Conservation (phyloP, 108 stramenopile genomes). For the Chaetoceros muelleri region DNA sequence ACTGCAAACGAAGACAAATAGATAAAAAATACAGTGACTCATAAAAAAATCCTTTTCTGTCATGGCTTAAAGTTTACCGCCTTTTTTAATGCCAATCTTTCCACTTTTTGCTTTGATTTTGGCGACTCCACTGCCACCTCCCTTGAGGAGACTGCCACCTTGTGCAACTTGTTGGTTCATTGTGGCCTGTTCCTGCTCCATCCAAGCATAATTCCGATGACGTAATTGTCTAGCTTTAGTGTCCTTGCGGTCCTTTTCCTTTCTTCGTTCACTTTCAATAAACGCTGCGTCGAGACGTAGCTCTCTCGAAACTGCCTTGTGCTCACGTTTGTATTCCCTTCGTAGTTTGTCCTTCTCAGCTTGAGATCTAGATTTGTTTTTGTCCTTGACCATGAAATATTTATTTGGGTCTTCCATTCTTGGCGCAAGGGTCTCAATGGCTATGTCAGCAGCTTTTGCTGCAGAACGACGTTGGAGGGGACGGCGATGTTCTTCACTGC, state of each 20-base stretch:
- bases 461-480: conserved; percentile 47
- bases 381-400: conserved; percentile 86
- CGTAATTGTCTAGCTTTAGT: conserved; percentile 56
- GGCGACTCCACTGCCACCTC: conserved; percentile 77
- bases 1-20: too few species aligned
- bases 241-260: conserved; percentile 48
- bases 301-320: conserved; percentile 89
- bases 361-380: conserved; percentile 75
- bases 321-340: conserved; percentile 91
- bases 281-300: conserved; percentile 78
- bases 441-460: conserved; percentile 24
- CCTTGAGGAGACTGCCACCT: conserved; percentile 73
- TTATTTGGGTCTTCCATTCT: conserved; percentile 79
- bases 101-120: conserved; percentile 58
- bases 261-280: conserved; percentile 68
- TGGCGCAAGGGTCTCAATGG: conserved; percentile 77
- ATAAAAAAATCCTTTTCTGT: too few species aligned
- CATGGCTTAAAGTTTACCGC: conserved; percentile 65
- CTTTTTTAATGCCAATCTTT: conserved; percentile 84
- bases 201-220: conserved; percentile 83
- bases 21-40: too few species aligned
- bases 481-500: conserved; percentile 11
- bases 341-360: conserved; percentile 75
- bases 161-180: conserved; percentile 85
- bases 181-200: conserved; percentile 84